Evolutionary conservation across 768 basidiomycete genomes (phyloP).

Genomic region (Rickenella mellea): DNA sequence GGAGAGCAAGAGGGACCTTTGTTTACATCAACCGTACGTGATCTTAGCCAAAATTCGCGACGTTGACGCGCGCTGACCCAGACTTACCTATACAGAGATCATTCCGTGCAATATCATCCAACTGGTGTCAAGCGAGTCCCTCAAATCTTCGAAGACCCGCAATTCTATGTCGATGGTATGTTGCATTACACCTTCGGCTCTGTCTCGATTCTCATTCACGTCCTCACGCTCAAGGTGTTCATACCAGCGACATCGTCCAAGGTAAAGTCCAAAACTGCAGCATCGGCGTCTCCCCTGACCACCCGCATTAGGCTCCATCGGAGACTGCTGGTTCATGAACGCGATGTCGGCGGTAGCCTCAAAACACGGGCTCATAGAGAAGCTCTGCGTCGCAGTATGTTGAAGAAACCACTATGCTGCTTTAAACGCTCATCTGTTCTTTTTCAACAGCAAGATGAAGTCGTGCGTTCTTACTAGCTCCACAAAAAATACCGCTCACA

Average conservation of each 20-base stretch:
- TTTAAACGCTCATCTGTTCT: not conserved
- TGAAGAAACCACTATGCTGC: too few species aligned
- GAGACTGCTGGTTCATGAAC: slow-evolving; percentile 46
- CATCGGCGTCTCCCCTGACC: not conserved
- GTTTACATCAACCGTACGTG: slow-evolving; percentile 23
- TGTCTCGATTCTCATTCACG: slow-evolving; percentile 6
- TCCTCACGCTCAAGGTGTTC: slow-evolving; percentile 16
- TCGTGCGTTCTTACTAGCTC: not conserved
- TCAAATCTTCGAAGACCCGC: slow-evolving; percentile 41
- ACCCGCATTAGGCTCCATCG: slow-evolving; percentile 15
- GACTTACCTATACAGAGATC: too few species aligned
- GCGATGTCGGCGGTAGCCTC: slow-evolving; percentile 42
- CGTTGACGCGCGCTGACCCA: too few species aligned
- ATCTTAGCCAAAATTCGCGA: too few species aligned
- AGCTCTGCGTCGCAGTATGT: slow-evolving; percentile 40
- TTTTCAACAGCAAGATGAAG: slow-evolving; percentile 32
- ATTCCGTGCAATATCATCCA: slow-evolving; percentile 19
- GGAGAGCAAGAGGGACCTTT: slow-evolving; percentile 28
- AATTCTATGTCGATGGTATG: slow-evolving; percentile 36
- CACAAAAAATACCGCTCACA: not conserved
- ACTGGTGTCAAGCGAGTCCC: slow-evolving; percentile 38
- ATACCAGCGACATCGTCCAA: slow-evolving; percentile 37
- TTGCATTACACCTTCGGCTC: not conserved
- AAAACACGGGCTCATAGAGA: slow-evolving; percentile 34
- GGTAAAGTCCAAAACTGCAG: slow-evolving; percentile 17